Percentiles rank a stretch among this genome's conserved stretches.
phyloP scores from a whole-genome alignment of 805 yeast species.

The Jamesozyma spencerorum region DNA sequence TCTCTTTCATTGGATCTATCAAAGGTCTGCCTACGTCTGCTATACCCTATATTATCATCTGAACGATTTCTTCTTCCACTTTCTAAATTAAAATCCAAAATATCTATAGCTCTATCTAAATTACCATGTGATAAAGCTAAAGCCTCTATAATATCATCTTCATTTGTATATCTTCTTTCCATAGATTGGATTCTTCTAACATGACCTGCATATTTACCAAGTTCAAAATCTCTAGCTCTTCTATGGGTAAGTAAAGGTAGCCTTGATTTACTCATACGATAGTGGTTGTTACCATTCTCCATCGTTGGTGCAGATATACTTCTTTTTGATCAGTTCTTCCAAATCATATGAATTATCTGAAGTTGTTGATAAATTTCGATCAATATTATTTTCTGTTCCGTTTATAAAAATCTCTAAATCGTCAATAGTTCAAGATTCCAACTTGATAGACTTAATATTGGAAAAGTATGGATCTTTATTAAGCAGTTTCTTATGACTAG shows the following conservation, averaged over 20 bases:
- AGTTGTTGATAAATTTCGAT: constrained; percentile 12
- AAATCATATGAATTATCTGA: constrained; percentile 8
- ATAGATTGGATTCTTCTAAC: constrained; percentile 35
- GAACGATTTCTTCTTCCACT: background rate
- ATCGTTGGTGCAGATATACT: constrained; percentile 36
- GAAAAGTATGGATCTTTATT: constrained; percentile 47
- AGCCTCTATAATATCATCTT: constrained; percentile 56
- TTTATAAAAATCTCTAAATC: constrained; percentile 38
- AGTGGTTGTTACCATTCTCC: constrained; percentile 50
- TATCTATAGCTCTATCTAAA: constrained; percentile 47
- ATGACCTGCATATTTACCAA: constrained; percentile 39
- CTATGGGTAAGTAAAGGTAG: constrained; percentile 40
- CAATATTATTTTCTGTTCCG: background rate
- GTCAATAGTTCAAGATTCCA: constrained; percentile 56
- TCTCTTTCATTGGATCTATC: background rate
- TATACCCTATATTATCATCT: background rate
- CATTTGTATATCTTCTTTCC: constrained; percentile 44
- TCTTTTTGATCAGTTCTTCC: constrained; percentile 4
- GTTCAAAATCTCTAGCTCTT: constrained; percentile 45
- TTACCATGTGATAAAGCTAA: constrained; percentile 51
- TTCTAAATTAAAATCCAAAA: constrained; percentile 27
- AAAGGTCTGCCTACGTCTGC: background rate
- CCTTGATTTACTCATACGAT: background rate
- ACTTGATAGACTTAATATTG: constrained; percentile 59
- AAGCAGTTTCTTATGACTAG: constrained; percentile 53